These are phyloP conservation scores for Galerina sulciceps DNA, from an alignment of 768 basidiomycete species.

Conservation along the genomic window DNA sequence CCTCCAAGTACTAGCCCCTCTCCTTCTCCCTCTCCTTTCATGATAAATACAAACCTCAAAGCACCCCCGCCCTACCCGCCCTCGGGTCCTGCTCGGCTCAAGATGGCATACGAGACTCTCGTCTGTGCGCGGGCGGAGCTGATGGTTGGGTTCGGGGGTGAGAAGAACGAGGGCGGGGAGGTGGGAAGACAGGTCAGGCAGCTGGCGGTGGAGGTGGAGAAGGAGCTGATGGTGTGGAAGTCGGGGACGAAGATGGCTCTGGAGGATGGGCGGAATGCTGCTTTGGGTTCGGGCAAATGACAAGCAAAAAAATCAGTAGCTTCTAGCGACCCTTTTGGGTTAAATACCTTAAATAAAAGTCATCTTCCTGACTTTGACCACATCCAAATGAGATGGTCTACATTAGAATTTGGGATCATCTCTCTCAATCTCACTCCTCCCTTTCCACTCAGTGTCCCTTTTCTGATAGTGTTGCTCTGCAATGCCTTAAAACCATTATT, in stretches of 20 bases:
- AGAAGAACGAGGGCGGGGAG: conserved; percentile 67
- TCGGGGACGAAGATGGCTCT: conserved; percentile 61
- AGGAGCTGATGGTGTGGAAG: conserved; percentile 75
- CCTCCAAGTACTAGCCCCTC: not conserved
- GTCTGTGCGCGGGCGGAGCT: conserved; percentile 65
- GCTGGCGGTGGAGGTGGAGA: conserved; percentile 63
- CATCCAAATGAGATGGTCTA: too few species aligned
- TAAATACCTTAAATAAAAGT: too few species aligned
- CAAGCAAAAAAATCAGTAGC: too few species aligned
- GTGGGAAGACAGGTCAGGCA: conserved; percentile 69
- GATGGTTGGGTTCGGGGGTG: conserved; percentile 69
- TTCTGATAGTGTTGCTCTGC: too few species aligned
- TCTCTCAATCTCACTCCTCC: too few species aligned
- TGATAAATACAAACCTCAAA: conserved; percentile 8
- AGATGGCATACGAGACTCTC: conserved; percentile 67
- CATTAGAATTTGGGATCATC: too few species aligned
- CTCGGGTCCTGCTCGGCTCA: conserved; percentile 64
- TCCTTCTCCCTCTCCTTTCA: conserved; percentile 1
- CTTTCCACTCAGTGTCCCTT: too few species aligned
- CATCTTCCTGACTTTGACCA: too few species aligned
- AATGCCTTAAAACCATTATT: too few species aligned
- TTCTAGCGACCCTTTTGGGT: too few species aligned
- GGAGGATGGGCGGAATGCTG: conserved; percentile 36
- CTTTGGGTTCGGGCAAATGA: too few species aligned
- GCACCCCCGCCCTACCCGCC: conserved; percentile 56